A percentile compares a stretch with the other conserved stretches of the same genome.
Conservation (phyloP, 495 filamentous ascomycete genomes). For the Rostrohypoxylon terebratum region DNA sequence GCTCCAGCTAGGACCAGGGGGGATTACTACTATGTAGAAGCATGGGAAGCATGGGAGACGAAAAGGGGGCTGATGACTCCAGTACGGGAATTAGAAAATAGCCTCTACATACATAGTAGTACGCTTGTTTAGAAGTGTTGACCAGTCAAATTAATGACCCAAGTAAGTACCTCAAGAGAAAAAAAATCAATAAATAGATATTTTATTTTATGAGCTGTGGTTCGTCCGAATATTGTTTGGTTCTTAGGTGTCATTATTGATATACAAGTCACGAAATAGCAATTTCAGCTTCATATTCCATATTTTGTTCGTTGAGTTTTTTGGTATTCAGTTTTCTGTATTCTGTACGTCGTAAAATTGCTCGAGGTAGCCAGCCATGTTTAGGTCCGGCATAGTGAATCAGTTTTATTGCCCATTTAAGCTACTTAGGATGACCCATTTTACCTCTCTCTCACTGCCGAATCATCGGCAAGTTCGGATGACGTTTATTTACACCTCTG, state of each 20-base stretch:
- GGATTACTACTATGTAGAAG: constrained; percentile 1
- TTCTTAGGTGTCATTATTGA: constrained; percentile 11
- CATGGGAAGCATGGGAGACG: not conserved
- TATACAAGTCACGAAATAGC: not conserved
- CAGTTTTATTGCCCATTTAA: constrained; percentile 18
- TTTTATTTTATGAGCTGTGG: not conserved
- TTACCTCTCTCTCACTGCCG: not conserved
- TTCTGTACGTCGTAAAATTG: not conserved
- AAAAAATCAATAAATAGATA: constrained; percentile 7
- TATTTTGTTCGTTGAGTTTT: not conserved
- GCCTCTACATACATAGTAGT: too few relatives aligned
- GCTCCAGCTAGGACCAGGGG: constrained; percentile 20
- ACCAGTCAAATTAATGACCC: not conserved
- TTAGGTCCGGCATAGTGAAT: constrained; percentile 1
- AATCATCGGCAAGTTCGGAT: constrained; percentile 32
- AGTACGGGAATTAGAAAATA: constrained; percentile 2
- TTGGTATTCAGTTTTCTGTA: not conserved
- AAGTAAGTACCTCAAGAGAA: not conserved
- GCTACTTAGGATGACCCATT: constrained; percentile 15
- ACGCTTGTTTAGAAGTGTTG: not conserved
- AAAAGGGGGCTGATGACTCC: constrained; percentile 28
- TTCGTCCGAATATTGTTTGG: constrained; percentile 5
- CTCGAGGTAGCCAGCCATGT: not conserved
- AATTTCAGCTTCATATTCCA: not conserved
- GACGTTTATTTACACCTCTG: constrained; percentile 34